Percentiles rank a stretch among this genome's conserved stretches.
phyloP scores from a whole-genome alignment of 768 basidiomycete species.

The Heimioporus sp. region DNA sequence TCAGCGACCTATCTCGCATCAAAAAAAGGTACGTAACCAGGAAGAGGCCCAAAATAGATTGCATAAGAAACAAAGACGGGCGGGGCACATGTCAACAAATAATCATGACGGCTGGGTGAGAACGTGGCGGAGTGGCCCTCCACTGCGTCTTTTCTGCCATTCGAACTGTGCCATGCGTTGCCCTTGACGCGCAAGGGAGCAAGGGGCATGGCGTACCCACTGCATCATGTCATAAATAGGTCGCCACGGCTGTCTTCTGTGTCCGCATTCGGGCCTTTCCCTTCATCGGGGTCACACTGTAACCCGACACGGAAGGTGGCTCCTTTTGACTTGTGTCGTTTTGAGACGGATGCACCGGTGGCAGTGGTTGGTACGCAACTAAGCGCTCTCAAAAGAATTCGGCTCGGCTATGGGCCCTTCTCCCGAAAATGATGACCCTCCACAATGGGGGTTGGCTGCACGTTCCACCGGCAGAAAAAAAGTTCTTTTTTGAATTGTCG shows the following conservation, averaged over 20 bases:
- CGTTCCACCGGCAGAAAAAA: neutral
- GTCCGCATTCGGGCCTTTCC: neutral
- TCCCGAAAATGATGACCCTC: neutral
- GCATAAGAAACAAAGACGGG: neutral
- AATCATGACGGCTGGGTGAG: constrained; percentile 12
- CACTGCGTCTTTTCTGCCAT: constrained; percentile 33
- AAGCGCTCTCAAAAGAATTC: neutral
- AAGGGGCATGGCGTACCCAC: neutral
- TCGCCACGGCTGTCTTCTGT: constrained; percentile 2
- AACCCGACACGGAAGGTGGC: neutral
- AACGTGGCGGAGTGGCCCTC: constrained; percentile 14
- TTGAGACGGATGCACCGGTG: neutral
- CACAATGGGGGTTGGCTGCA: neutral
- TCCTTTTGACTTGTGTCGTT: neutral
- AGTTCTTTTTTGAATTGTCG: neutral
- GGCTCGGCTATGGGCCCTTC: too few species aligned
- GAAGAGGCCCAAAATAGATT: neutral
- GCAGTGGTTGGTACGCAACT: neutral
- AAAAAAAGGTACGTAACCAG: neutral
- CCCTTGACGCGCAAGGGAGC: constrained; percentile 9
- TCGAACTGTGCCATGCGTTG: constrained; percentile 13
- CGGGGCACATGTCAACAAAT: neutral
- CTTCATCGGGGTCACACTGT: neutral
- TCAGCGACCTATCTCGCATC: neutral
- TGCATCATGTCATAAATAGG: constrained; percentile 11